Base-by-base conservation (phyloP, 495 filamentous ascomycete species). In the Talaromyces liani region DNA sequence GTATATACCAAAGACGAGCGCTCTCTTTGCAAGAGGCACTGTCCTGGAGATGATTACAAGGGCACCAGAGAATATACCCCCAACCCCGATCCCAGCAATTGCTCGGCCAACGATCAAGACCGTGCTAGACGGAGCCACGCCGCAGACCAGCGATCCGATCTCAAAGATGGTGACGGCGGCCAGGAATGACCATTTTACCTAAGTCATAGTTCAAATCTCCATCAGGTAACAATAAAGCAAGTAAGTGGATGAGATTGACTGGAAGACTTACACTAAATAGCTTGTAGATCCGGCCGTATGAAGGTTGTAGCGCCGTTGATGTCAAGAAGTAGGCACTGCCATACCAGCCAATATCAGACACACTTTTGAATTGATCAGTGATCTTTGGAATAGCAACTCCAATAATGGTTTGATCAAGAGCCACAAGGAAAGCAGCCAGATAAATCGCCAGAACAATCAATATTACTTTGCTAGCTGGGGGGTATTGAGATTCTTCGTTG, bases 91-190 rank as follows among this genome's bases (percentile, higher is more conserved):
- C 7, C 90, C 90, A 18, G 89, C 86, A 53, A 93, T 77, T 10
- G 90, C 89, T n/a, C 91, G 82, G 3, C 90, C 91, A 62, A 91
- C 68, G 67, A 93, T 92, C 29, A 94, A 77, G 7, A 82, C 81
- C 1, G 77, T 74, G 7, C 85, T 89, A 47, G 75, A 84, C 0
- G 88, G 85, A 4, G 91, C 88, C 2, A 83, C 82, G 54, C 81
- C 90, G 70, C 89, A 92, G 60, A 93, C 75, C 36, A 88, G 69
- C 24, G 83, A 87, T 33, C 90, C 90, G 31, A 90, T 55, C 64
- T 91, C 90, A 69, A 93, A 92, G 64, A 93, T 69, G 60, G 71
- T 68, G 63, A 91, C 82, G 61, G 85, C 84, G 20, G 69, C 65
- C 1, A 92, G 75, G 72, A 84, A 91, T 10, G 82, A 73, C 69